A percentile compares a stretch with the other conserved stretches of the same genome.
Conservation (phyloP, 805 yeast genomes). For the Kockiozyma suomiensis region DNA sequence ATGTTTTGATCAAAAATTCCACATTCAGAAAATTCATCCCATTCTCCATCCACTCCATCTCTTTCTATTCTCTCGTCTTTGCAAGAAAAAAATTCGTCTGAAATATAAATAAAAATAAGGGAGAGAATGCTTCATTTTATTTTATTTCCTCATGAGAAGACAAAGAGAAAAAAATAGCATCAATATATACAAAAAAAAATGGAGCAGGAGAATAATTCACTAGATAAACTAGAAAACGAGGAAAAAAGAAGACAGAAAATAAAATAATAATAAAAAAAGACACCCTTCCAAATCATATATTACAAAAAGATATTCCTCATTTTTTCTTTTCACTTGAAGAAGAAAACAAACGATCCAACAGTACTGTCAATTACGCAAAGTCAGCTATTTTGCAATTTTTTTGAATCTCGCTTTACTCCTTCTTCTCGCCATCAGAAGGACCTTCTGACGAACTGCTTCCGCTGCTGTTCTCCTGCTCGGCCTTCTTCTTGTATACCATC, state of each 20-base stretch:
- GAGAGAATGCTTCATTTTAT: slow-evolving; percentile 8
- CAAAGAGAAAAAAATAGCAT: not conserved
- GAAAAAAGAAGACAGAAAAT: not conserved
- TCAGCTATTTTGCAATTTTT: too few species aligned
- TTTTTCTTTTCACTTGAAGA: not conserved
- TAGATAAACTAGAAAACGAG: not conserved
- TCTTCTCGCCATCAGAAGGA: slow-evolving; percentile 19
- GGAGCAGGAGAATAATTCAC: not conserved
- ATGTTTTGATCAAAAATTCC: too few species aligned
- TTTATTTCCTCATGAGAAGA: too few species aligned
- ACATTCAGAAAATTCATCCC: too few species aligned
- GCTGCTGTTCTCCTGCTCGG: slow-evolving; percentile 39
- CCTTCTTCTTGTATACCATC: slow-evolving; percentile 60
- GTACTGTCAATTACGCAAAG: too few species aligned
- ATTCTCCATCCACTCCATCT: too few species aligned
- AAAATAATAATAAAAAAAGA: too few species aligned
- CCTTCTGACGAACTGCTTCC: slow-evolving; percentile 12
- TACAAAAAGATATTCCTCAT: slow-evolving; percentile 3
- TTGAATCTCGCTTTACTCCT: slow-evolving; percentile 27
- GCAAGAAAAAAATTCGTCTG: not conserved
- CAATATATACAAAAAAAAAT: not conserved
- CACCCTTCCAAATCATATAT: slow-evolving; percentile 8
- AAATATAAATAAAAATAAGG: not conserved
- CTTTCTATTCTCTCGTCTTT: too few species aligned
- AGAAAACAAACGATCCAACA: too few species aligned